Percentiles rank a stretch among this genome's conserved stretches.
phyloP scores from a whole-genome alignment of 2,329 filamentous ascomycete genomes.

The Ceratocystis cubensis region DNA sequence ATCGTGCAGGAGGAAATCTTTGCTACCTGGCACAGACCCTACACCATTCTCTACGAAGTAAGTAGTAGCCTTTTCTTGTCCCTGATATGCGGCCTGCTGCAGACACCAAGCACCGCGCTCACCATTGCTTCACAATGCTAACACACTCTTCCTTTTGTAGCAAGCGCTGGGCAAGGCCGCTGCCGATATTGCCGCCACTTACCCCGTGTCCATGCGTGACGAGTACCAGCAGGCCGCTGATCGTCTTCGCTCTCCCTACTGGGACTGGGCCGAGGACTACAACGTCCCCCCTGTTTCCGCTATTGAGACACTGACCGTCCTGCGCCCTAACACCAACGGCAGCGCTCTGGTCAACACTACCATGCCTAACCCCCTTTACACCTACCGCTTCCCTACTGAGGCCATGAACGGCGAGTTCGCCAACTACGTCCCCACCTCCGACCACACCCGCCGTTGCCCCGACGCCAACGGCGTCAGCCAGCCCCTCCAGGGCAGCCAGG shows the following conservation, averaged over 20 bases:
- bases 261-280: slow-evolving; percentile 40
- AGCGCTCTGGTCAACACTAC: slow-evolving; percentile 23
- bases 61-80: slow-evolving; percentile 10
- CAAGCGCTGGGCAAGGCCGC: slow-evolving; percentile 40
- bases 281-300: slow-evolving; percentile 34
- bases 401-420: slow-evolving; percentile 30
- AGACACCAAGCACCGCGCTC: background rate
- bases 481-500: slow-evolving; percentile 30
- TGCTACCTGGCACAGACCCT: slow-evolving; percentile 44
- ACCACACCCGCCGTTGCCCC: slow-evolving; percentile 31
- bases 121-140: background rate
- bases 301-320: slow-evolving; percentile 30
- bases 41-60: slow-evolving; percentile 43
- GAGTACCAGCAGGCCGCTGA: slow-evolving; percentile 36
- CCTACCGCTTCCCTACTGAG: slow-evolving; percentile 37
- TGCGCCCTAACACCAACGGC: slow-evolving; percentile 30
- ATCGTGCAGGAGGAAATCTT: slow-evolving; percentile 36
- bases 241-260: slow-evolving; percentile 38
- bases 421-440: slow-evolving; percentile 27
- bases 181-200: slow-evolving; percentile 35
- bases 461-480: slow-evolving; percentile 28
- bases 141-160: slow-evolving; percentile 26
- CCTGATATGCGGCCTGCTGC: background rate
- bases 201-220: slow-evolving; percentile 28
- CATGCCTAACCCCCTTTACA: slow-evolving; percentile 41